Conservation (phyloP, 1,139 yeast genomes). For the Candida sanyaensis region DNA sequence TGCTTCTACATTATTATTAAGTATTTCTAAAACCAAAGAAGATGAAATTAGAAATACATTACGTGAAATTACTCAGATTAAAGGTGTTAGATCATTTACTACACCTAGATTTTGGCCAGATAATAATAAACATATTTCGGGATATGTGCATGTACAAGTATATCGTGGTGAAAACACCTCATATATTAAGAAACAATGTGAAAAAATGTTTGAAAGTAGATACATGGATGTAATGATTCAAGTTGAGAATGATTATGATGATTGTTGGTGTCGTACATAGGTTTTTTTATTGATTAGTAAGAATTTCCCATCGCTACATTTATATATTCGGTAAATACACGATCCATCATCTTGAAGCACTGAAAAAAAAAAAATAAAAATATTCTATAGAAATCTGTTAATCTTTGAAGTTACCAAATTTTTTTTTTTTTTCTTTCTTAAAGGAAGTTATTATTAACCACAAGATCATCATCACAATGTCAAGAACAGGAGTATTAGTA, state of each 20-base stretch:
- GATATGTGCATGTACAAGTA: slow-evolving; percentile 70
- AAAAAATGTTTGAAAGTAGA: slow-evolving; percentile 35
- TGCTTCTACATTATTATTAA: slow-evolving; percentile 69
- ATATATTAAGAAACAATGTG: slow-evolving; percentile 63
- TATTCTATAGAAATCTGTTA: neutral
- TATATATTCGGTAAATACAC: neutral
- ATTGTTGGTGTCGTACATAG: slow-evolving; percentile 55
- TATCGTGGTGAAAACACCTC: slow-evolving; percentile 67
- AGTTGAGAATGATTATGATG: slow-evolving; percentile 57
- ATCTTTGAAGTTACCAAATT: too few relatives aligned
- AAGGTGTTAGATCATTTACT: slow-evolving; percentile 83
- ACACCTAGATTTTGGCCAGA: slow-evolving; percentile 93
- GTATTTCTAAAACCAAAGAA: slow-evolving; percentile 57
- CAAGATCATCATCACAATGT: slow-evolving; percentile 49
- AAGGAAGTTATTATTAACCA: neutral
- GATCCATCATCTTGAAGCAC: neutral
- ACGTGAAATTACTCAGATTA: slow-evolving; percentile 64
- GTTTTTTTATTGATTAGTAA: neutral
- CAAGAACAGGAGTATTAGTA: slow-evolving; percentile 93
- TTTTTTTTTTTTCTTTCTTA: neutral
- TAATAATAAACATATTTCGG: slow-evolving; percentile 43
- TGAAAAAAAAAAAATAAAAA: neutral
- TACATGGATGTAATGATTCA: slow-evolving; percentile 57
- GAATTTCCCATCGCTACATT: neutral
- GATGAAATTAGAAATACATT: slow-evolving; percentile 61